These are phyloP conservation scores for Penicillium sumatraense DNA, from an alignment of 2,329 filamentous ascomycete species.

Conservation along the genomic window DNA sequence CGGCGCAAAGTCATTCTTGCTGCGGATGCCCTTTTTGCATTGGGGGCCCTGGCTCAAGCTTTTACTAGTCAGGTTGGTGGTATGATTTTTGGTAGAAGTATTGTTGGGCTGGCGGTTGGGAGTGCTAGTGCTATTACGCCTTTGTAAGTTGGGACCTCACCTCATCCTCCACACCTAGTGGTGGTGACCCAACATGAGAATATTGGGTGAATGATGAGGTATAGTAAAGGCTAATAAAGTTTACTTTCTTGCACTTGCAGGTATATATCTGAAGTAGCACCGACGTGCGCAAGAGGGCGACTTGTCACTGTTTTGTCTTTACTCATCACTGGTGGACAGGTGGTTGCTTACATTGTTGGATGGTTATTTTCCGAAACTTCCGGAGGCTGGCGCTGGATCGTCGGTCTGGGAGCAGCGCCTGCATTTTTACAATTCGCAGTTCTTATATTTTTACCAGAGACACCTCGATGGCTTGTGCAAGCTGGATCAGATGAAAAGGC, in stretches of 20 bases:
- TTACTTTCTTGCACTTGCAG: slow-evolving; percentile 31
- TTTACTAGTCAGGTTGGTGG: slow-evolving; percentile 45
- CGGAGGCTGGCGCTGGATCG: slow-evolving; percentile 87
- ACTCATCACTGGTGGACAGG: slow-evolving; percentile 86
- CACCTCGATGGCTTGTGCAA: slow-evolving; percentile 83
- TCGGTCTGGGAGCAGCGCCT: slow-evolving; percentile 80
- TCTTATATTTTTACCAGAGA: slow-evolving; percentile 79
- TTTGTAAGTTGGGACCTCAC: slow-evolving; percentile 50
- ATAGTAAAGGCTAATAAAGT: slow-evolving; percentile 1
- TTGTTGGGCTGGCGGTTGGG: slow-evolving; percentile 54
- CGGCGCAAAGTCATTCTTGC: slow-evolving; percentile 53
- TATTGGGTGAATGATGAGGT: too few species aligned
- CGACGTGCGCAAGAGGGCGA: slow-evolving; percentile 73
- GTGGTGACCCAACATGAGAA: too few species aligned
- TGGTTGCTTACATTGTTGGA: slow-evolving; percentile 83
- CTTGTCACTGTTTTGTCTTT: slow-evolving; percentile 81
- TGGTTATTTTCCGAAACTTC: slow-evolving; percentile 69
- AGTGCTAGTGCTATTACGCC: slow-evolving; percentile 76
- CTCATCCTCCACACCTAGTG: too few species aligned
- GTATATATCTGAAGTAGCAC: slow-evolving; percentile 86
- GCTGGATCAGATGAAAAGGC: slow-evolving; percentile 67
- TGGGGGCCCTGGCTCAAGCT: slow-evolving; percentile 51
- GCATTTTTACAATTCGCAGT: slow-evolving; percentile 72
- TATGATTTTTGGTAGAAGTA: slow-evolving; percentile 52
- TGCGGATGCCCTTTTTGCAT: slow-evolving; percentile 51